Evolutionary conservation across 208 protist species (phyloP).

Genomic region (Trichomonas gallinae): DNA sequence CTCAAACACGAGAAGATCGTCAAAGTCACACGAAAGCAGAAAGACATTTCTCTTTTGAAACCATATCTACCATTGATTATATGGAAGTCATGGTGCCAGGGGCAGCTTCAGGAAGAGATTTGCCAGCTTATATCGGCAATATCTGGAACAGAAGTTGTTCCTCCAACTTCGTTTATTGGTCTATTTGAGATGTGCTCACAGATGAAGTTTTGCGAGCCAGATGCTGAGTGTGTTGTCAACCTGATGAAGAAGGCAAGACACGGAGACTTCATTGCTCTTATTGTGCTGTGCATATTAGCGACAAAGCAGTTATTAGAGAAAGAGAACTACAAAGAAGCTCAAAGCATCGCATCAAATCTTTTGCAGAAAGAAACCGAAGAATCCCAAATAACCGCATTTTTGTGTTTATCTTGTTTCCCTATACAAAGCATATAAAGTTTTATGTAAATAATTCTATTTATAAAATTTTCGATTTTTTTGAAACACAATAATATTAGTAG

Average conservation of each 20-base stretch:
- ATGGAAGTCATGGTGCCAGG: not conserved
- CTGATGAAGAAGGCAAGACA: not conserved
- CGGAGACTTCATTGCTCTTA: not conserved
- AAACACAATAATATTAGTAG: too few relatives aligned
- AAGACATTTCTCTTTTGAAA: not conserved
- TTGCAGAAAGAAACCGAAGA: not conserved
- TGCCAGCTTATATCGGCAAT: not conserved
- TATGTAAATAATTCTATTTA: too few relatives aligned
- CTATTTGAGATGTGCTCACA: not conserved
- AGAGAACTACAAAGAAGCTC: not conserved
- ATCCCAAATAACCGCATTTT: not conserved
- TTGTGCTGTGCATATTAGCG: not conserved
- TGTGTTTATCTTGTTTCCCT: not conserved
- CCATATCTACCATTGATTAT: not conserved
- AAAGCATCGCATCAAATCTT: not conserved
- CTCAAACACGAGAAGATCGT: not conserved
- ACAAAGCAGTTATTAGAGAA: not conserved
- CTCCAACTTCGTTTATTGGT: not conserved
- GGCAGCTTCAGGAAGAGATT: not conserved
- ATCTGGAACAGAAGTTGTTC: not conserved
- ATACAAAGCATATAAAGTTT: not conserved
- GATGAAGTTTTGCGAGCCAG: not conserved
- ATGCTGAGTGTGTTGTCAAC: not conserved
- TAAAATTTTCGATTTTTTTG: too few relatives aligned
- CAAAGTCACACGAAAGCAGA: not conserved